Conservation (phyloP, 352 stramenopile genomes). For the Pythium folliculosum region DNA sequence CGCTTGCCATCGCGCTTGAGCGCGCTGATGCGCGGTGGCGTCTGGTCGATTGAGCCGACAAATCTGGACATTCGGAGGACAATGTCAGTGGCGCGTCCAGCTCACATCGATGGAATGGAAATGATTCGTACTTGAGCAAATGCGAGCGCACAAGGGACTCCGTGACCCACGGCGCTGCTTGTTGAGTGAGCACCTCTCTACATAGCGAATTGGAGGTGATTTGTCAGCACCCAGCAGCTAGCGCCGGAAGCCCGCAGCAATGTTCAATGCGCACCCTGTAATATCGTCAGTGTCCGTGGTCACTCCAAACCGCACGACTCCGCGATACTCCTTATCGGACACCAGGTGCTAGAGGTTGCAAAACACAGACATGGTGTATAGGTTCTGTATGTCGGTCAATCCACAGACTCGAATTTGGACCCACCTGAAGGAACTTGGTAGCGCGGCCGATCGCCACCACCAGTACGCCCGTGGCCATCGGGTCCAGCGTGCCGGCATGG, state of each 20-base stretch:
- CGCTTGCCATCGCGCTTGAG: constrained; percentile 78
- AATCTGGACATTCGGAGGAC: constrained; percentile 42
- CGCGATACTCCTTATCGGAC: constrained; percentile 76
- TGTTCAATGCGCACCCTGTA: constrained; percentile 71
- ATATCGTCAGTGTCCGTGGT: constrained; percentile 85
- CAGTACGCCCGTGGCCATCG: constrained; percentile 87
- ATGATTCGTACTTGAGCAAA: constrained; percentile 43
- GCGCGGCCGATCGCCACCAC: constrained; percentile 76
- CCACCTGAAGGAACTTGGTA: constrained; percentile 81
- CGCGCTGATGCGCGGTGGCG: constrained; percentile 77
- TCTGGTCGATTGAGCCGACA: constrained; percentile 72
- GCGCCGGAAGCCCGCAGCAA: background rate
- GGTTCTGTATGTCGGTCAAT: background rate
- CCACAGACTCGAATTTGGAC: background rate
- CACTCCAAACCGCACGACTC: constrained; percentile 73
- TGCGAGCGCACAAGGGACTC: constrained; percentile 34
- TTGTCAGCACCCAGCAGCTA: background rate
- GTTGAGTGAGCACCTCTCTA: constrained; percentile 54
- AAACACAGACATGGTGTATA: background rate
- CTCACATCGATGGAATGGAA: background rate
- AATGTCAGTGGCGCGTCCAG: background rate
- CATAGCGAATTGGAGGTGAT: background rate
- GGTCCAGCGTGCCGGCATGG: constrained; percentile 86
- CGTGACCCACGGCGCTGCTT: constrained; percentile 59
- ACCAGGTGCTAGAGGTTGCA: constrained; percentile 44